Evolutionary conservation across 140 eudicot species (phyloP), one percentile per base, ranked within the genome.

Genomic region (Bidens hawaiensis): DNA sequence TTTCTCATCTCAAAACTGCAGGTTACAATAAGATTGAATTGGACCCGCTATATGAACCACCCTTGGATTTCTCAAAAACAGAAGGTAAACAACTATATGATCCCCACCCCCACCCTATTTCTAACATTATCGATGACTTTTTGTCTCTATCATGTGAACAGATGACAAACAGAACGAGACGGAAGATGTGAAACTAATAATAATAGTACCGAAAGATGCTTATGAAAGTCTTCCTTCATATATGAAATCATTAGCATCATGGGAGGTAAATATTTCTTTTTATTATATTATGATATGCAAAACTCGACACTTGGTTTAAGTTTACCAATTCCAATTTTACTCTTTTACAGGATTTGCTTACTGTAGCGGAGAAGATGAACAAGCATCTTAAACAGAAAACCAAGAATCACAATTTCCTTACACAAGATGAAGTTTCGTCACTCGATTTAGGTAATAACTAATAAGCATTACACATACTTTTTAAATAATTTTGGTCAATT

Each of bases 391-490:
- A 77, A 71, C 71, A 17, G 69, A 70, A 76, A 48, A 53, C 70
- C 33, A 73, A 67, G 60, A 72, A 72, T 25, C 48, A 50, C 30
- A 69, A 75, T 58, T 77, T 70, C 43, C 82, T 91, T 67, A 76
- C 75, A 15, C 96, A 88, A 70, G 87, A 84, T 55, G 98, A 91
- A 55, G 71, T 87, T 30, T 76, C 85, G 33, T 75, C 73, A 48
- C 60, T 90, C 49, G 87, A 75, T 24, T 71, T 91, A 75, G 96
- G 98, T 91, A n/a, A n/a, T n/a, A n/a, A n/a, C n/a, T n/a, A n/a
- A n/a, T n/a, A 25, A 61, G 62, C 14, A 17, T 16, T 26, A 81
- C 59, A 67, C 57, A 19, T 41, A 12, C 41, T 59, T 47, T 70
- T 13, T 40, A 53, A 26, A 53, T 14, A 14, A 53, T 4, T 25